Conservation (phyloP, 257 asterid genomes). For the Nyctanthes arbortristis region DNA sequence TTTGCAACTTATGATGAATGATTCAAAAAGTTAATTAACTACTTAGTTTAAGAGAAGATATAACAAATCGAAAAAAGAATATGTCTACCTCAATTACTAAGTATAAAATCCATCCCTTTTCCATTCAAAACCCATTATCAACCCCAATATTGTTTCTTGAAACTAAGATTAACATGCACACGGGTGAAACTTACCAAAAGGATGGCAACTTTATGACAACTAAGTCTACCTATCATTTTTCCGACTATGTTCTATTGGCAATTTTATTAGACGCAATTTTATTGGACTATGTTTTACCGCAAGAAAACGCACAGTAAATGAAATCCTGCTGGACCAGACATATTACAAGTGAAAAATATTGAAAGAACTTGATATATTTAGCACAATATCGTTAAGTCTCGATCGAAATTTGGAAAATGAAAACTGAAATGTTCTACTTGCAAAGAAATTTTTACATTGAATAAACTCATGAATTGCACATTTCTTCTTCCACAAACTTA, state of each 20-base stretch:
- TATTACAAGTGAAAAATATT: conserved; percentile 12
- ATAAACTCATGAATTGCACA: not conserved
- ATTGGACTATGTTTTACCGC: conserved; percentile 20
- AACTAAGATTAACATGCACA: not conserved
- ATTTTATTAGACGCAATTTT: too few species aligned
- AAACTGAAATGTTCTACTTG: not conserved
- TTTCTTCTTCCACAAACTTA: conserved; percentile 9
- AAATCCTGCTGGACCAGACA: conserved; percentile 10
- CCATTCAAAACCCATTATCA: conserved; percentile 3
- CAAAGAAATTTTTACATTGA: not conserved
- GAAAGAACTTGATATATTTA: conserved; percentile 6
- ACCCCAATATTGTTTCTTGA: not conserved
- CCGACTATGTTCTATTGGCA: too few species aligned
- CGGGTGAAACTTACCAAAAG: conserved; percentile 9
- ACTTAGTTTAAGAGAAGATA: not conserved
- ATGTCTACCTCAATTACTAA: conserved; percentile 1
- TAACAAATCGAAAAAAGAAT: not conserved
- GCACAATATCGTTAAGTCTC: conserved; percentile 16
- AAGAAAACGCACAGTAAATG: conserved; percentile 10
- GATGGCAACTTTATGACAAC: not conserved
- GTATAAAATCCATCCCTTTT: conserved; percentile 17
- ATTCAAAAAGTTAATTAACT: conserved; percentile 8
- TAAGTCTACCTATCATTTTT: not conserved
- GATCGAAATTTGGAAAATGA: conserved; percentile 17
- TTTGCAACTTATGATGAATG: conserved; percentile 7